Evolutionary conservation across 345 rosid species (phyloP), one percentile per base, ranked within the genome.

Genomic region (Gossypium stocksii): DNA sequence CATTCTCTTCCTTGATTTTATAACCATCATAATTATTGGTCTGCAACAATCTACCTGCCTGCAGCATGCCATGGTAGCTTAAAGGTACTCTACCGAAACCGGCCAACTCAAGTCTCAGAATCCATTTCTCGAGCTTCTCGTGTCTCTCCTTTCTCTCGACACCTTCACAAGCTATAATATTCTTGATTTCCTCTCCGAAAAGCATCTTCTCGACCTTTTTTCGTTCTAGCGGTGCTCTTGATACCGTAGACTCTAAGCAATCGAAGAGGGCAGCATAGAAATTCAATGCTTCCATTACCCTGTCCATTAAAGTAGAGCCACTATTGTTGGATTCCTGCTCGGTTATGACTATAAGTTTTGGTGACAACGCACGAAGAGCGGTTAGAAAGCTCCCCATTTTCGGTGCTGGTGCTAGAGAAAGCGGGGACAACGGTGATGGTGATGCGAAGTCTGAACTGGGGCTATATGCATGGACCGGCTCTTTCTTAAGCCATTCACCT

Each of bases 71-170:
- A 52, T 87, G 81, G 82, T 83, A 87, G 78, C 95, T 87, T 76
- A 90, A 80, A 44, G 88, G 86, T 65, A 87, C 86, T 76, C 74
- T 83, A 20, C 86, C 86, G 16, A 90, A 90, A 51, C 94, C 90
- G 0, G 89, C 85, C 63, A 85, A 51, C 72, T 88, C 94, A 3
- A 90, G 84, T 80, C 94, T 80, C 57, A 83, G 69, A 67, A 82
- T 80, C 94, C 94, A 90, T 74, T 86, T 88, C 73, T 88, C 94
- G 23, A 90, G 85, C 78, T 87, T 88, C 75, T 90, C 94, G 51
- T 90, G 94, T 75, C 94, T 90, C 78, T 85, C 88, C 76, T 74
- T 90, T 68, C 94, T 84, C 62, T 90, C 85, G 1, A 52, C 29
- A 20, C 94, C 94, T 74, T 90, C 94, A 22, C 92, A 86, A 1